Conservation (phyloP, 1,284 basidiomycete species). For the Pseudozyma pruni region DNA sequence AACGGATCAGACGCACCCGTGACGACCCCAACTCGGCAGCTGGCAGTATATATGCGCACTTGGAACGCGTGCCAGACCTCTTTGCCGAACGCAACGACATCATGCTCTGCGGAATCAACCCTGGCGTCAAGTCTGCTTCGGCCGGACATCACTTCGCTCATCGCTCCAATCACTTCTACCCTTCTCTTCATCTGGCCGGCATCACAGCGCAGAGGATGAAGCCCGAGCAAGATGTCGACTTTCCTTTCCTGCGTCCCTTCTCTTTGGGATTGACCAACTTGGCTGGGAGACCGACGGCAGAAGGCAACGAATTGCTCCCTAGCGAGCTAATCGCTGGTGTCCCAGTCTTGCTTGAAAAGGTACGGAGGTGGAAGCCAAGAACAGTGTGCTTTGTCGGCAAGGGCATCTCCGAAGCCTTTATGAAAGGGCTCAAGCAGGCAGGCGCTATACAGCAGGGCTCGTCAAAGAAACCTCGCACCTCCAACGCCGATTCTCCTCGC, state of each 20-base stretch:
- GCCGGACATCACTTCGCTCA: slow-evolving; percentile 48
- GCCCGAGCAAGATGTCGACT: slow-evolving; percentile 40
- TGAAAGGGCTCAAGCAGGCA: slow-evolving; percentile 35
- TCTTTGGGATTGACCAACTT: slow-evolving; percentile 49
- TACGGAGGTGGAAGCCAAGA: slow-evolving; percentile 29
- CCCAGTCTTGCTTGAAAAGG: slow-evolving; percentile 33
- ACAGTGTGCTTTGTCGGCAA: slow-evolving; percentile 49
- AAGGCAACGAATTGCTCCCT: slow-evolving; percentile 38
- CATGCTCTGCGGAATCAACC: slow-evolving; percentile 56
- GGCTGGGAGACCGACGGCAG: slow-evolving; percentile 39
- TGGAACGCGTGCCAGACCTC: slow-evolving; percentile 34
- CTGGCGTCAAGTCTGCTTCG: slow-evolving; percentile 40
- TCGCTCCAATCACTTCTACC: slow-evolving; percentile 54
- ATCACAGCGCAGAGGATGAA: slow-evolving; percentile 42
- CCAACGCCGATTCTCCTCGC: background rate
- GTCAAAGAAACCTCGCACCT: slow-evolving; percentile 2
- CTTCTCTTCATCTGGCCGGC: slow-evolving; percentile 33
- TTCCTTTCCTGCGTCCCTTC: slow-evolving; percentile 23
- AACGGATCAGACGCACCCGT: slow-evolving; percentile 29
- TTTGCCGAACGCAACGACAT: slow-evolving; percentile 38
- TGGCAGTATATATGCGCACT: slow-evolving; percentile 39
- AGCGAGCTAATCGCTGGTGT: slow-evolving; percentile 47
- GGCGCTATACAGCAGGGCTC: slow-evolving; percentile 13
- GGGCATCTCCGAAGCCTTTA: slow-evolving; percentile 43
- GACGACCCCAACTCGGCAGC: slow-evolving; percentile 45